Conservation (phyloP, 225 moss, liverwort and hornwort genomes). For the Asterella californica region DNA sequence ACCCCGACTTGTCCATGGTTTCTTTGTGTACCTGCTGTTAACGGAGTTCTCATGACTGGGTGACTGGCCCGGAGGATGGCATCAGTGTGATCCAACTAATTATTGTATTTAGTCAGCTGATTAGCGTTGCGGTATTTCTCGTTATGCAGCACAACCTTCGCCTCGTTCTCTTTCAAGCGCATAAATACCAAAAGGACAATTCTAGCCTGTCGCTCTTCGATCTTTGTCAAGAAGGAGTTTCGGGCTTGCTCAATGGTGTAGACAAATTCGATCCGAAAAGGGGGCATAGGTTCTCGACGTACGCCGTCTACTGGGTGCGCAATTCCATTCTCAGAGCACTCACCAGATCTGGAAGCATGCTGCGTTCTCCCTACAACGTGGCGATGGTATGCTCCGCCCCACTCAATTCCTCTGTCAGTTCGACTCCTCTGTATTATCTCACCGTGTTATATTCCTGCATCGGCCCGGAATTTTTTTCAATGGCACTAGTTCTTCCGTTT, state of each 20-base stretch:
- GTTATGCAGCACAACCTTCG: conserved; percentile 65
- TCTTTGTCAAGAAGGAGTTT: conserved; percentile 89
- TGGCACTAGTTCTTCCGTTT: neutral
- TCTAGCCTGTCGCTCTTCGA: conserved; percentile 80
- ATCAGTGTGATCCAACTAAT: no score
- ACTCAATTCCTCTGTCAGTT: neutral
- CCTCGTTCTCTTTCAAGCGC: conserved; percentile 79
- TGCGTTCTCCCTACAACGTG: conserved; percentile 89
- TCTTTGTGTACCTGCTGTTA: no score
- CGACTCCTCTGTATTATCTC: neutral
- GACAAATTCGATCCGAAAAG: conserved; percentile 84
- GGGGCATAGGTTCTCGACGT: conserved; percentile 89
- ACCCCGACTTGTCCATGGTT: no score
- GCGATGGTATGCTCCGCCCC: conserved; percentile 46
- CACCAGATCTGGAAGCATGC: conserved; percentile 82
- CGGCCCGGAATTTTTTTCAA: neutral
- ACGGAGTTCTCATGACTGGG: no score
- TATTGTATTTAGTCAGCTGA: no score
- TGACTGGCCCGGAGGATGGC: no score
- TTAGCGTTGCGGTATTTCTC: neutral
- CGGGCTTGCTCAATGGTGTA: conserved; percentile 85
- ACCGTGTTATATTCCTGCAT: neutral
- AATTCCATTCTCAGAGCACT: conserved; percentile 89
- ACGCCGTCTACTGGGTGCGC: conserved; percentile 93
- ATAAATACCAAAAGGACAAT: conserved; percentile 64